phyloP scores from a whole-genome alignment of 805 yeast species.

The Kodamaea restingae region DNA sequence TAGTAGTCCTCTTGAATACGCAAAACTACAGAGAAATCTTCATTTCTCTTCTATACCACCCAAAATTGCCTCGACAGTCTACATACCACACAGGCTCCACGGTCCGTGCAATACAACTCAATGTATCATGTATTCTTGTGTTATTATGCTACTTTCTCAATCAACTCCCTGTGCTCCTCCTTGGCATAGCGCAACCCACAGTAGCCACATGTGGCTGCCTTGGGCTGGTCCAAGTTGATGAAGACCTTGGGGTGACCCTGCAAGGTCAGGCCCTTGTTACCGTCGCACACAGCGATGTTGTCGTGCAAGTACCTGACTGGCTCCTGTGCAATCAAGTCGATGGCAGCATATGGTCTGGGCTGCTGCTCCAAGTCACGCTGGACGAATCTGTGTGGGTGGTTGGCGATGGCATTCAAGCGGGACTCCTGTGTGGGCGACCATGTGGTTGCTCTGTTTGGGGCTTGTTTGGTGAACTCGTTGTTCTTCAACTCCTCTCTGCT shows the following conservation, averaged over 20 bases:
- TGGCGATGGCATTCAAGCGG: slow-evolving; percentile 50
- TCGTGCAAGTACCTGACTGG: slow-evolving; percentile 61
- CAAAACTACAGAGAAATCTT: too few relatives aligned
- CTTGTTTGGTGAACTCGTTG: slow-evolving; percentile 48
- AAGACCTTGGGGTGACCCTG: slow-evolving; percentile 84
- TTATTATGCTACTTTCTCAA: slow-evolving; percentile 29
- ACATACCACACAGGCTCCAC: too few relatives aligned
- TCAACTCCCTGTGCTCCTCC: slow-evolving; percentile 41
- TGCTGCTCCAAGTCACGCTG: slow-evolving; percentile 65
- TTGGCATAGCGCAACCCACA: slow-evolving; percentile 70
- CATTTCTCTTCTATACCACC: too few relatives aligned
- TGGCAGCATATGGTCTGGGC: slow-evolving; percentile 81
- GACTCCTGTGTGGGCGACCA: slow-evolving; percentile 73
- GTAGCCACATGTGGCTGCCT: slow-evolving; percentile 72
- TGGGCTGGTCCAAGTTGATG: slow-evolving; percentile 75
- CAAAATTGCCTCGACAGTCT: too few relatives aligned
- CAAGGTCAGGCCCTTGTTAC: slow-evolving; percentile 60
- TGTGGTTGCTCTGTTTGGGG: slow-evolving; percentile 67
- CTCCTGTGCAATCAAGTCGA: slow-evolving; percentile 71
- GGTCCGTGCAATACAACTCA: too few relatives aligned
- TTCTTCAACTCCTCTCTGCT: slow-evolving; percentile 17
- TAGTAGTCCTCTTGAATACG: too few relatives aligned
- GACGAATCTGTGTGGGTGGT: slow-evolving; percentile 58
- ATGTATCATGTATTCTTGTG: too few relatives aligned
- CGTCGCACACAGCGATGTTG: slow-evolving; percentile 77